Percentiles rank a stretch among this genome's conserved stretches.
phyloP scores from a whole-genome alignment of 805 yeast species.

The Grigorovia humatica region DNA sequence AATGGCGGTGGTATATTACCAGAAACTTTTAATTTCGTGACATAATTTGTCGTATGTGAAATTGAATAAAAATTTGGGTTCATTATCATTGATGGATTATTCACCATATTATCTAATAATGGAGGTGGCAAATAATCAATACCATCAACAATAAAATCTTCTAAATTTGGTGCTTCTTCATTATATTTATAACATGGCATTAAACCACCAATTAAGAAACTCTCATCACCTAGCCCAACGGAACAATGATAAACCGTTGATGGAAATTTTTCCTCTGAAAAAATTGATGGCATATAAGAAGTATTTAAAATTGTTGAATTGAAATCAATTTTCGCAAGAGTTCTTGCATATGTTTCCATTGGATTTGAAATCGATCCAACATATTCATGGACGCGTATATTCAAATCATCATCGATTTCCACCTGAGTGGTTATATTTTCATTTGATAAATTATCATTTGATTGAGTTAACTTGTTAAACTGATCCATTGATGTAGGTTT shows the following conservation, averaged over 20 bases:
- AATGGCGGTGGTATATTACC: slow-evolving; percentile 45
- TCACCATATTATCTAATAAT: slow-evolving; percentile 31
- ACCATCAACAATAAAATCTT: slow-evolving; percentile 31
- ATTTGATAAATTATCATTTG: background rate
- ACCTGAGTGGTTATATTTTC: background rate
- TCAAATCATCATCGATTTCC: background rate
- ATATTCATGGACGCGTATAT: background rate
- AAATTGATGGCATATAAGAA: slow-evolving; percentile 16
- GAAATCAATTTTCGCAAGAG: background rate
- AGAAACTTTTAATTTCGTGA: slow-evolving; percentile 23
- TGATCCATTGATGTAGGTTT: background rate
- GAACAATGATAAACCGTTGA: slow-evolving; percentile 35
- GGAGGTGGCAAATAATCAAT: slow-evolving; percentile 37
- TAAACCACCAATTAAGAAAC: slow-evolving; percentile 40
- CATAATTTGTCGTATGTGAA: slow-evolving; percentile 31
- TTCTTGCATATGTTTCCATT: background rate
- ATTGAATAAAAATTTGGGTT: slow-evolving; percentile 30
- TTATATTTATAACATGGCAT: slow-evolving; percentile 19
- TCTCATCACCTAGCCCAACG: slow-evolving; percentile 28
- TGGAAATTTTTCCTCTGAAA: slow-evolving; percentile 33
- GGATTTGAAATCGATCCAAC: background rate
- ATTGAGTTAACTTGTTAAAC: too few species aligned
- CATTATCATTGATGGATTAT: slow-evolving; percentile 33
- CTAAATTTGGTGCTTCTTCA: slow-evolving; percentile 26
- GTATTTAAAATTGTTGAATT: background rate